Conservation (phyloP, 768 basidiomycete genomes). For the Lactarius hengduanensis region DNA sequence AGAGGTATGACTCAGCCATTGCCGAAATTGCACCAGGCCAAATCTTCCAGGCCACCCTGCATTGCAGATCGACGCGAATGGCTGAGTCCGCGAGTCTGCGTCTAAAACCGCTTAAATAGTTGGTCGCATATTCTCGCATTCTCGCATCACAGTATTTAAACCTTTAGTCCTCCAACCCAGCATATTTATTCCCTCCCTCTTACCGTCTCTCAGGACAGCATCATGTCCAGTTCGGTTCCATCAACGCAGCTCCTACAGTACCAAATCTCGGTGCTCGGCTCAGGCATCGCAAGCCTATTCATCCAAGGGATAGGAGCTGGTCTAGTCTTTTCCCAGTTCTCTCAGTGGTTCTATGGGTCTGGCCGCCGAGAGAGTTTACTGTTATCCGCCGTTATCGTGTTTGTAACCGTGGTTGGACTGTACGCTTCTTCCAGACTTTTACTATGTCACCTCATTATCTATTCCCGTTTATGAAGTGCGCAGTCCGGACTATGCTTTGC, state of each 20-base stretch:
- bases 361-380: background rate
- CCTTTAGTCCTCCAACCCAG: background rate
- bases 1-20: too few species aligned
- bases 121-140: background rate
- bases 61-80: background rate
- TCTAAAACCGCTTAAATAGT: background rate
- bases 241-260: background rate
- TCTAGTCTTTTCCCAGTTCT: constrained; percentile 15
- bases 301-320: constrained; percentile 9
- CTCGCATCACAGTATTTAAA: background rate
- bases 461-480: background rate
- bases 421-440: background rate
- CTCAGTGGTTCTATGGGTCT: constrained; percentile 6
- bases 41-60: background rate
- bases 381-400: background rate
- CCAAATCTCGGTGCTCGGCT: background rate
- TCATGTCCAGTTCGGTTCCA: constrained; percentile 4
- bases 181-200: background rate
- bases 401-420: constrained; percentile 12
- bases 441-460: background rate
- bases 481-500: constrained; percentile 12
- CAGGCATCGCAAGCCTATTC: constrained; percentile 7
- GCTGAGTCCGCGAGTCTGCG: background rate
- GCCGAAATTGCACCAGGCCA: too few species aligned
- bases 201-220: background rate